Base-by-base conservation (phyloP, 1,284 basidiomycete genomes). In the Trichosporon inkin region DNA sequence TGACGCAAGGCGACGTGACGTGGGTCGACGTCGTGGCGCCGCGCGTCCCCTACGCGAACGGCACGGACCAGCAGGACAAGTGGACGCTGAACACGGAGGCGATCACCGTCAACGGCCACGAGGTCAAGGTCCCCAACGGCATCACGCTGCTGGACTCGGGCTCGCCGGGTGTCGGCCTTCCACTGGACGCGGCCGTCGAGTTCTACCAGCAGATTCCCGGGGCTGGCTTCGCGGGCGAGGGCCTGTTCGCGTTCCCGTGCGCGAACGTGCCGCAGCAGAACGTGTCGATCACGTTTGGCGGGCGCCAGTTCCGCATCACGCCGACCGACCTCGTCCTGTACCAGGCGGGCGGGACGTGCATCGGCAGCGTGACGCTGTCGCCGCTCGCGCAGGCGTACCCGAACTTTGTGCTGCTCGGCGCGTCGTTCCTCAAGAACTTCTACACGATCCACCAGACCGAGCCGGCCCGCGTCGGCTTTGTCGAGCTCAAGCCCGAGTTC, bases 361-460 rank as follows among this genome's bases (percentile, higher is more conserved):
- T 47, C 41, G 41, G 41, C 22, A 14, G 22, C 13, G 41, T 47
- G 6, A 24, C 22, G 22, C 41, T 47, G 3, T 47, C 41, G 22
- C 41, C 41, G 5, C 20, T 47, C 6, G 41, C 41, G 20, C 41
- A 47, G 41, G 41, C 41, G 2, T 47, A 47, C 14, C 41, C 41
- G 11, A 47, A 47, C 41, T 47, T 47, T 24, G 95, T 91, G 88
- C 94, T 97, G 67, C 80, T 96, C 44, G 94, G 94, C 17, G 93
- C 94, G 71, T 88, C 90, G 0, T 97, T 99, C 83, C 82, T 98
- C 54, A 91, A 90, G 75, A 81, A 81, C 61, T 80, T 81, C 37
- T 81, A 82, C 70, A 76, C 79, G 4, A 70, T 75, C n/a, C 80
- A 75, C 71, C 70, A 79, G 56, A 79, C 78, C 65, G 73, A 76